Percentiles rank a stretch among this genome's conserved stretches.
Conservation (phyloP, 129 eudicot species). For the Dittrichia graveolens region DNA sequence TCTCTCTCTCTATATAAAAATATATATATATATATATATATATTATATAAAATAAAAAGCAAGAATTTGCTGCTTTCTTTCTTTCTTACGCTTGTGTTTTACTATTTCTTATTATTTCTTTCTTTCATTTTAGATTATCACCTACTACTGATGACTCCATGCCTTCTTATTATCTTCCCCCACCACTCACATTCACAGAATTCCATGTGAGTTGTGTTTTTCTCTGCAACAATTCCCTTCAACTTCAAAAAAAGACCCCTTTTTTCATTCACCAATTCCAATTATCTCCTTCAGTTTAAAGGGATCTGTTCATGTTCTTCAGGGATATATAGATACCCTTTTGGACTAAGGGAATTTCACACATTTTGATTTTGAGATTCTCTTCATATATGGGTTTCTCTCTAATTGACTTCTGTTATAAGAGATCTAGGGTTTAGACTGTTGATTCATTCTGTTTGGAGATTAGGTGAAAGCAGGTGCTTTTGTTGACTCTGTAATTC, state of each 20-base stretch:
- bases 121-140: constrained; percentile 34
- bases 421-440: constrained; percentile 51
- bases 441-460: constrained; percentile 30
- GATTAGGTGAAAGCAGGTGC: constrained; percentile 2
- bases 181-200: constrained; percentile 46
- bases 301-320: constrained; percentile 18
- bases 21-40: too few species aligned
- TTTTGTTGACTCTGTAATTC: constrained; percentile 3
- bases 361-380: constrained; percentile 32
- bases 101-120: constrained; percentile 32
- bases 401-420: constrained; percentile 23
- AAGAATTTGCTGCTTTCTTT: constrained; percentile 25
- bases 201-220: constrained; percentile 53
- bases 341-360: constrained; percentile 26
- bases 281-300: neutral
- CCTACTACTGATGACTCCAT: constrained; percentile 69
- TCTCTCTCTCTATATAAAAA: too few species aligned
- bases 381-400: constrained; percentile 37
- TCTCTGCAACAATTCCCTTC: constrained; percentile 43
- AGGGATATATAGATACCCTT: constrained; percentile 26
- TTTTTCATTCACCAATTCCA: constrained; percentile 17
- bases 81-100: constrained; percentile 42
- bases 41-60: too few species aligned
- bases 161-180: constrained; percentile 52
- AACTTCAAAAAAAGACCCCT: constrained; percentile 38